Evolutionary conservation across 2,329 filamentous ascomycete genomes (phyloP), one percentile per base, ranked within the genome.

Genomic region (Hymenoscyphus linearis): DNA sequence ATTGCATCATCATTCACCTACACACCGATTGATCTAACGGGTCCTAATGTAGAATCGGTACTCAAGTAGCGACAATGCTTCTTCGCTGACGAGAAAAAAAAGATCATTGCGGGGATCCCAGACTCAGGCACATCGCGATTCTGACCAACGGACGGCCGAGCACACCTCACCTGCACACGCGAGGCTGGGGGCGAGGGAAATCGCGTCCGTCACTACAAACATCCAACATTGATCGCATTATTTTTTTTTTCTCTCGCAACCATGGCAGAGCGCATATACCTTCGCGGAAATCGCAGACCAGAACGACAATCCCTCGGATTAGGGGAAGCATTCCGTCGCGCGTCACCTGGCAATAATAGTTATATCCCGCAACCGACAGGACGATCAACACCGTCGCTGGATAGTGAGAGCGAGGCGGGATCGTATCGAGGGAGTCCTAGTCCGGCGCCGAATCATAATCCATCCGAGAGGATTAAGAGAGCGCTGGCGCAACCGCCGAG

Each of bases 341-440:
- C 40, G 3, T n/a, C 18, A 6, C n/a, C 9, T 22, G 12, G 18
- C 5, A 47, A 22, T 12, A 44, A 22, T 22, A 47, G 40, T 16
- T 47, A 12, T 18, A 47, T 47, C n/a, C 40, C 40, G 4, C n/a
- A 13, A n/a, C 40, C 40, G 4, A 16, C 40, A 10, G 40, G 40
- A n/a, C 37, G 37, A 40, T 40, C 37, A 47, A 22, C 40, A 22
- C 40, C n/a, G 3, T 47, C 52, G 18, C 54, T 62, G 14, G 60
- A 61, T 25, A 61, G 50, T 35, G 62, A 63, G 31, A 62, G 63
- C 52, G 63, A 66, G 14, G 55, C 55, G 34, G 60, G 59, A 3
- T n/a, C 59, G 16, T 18, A 47, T 25, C 55, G 63, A 22, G 61
- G 60, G 36, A 69, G 67, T 57, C 67, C 67, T 35, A 69, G 66